Percentiles rank a stretch among this genome's conserved stretches.
Conservation (phyloP, 2,329 filamentous ascomycete genomes). For the Arthroderma sp. region DNA sequence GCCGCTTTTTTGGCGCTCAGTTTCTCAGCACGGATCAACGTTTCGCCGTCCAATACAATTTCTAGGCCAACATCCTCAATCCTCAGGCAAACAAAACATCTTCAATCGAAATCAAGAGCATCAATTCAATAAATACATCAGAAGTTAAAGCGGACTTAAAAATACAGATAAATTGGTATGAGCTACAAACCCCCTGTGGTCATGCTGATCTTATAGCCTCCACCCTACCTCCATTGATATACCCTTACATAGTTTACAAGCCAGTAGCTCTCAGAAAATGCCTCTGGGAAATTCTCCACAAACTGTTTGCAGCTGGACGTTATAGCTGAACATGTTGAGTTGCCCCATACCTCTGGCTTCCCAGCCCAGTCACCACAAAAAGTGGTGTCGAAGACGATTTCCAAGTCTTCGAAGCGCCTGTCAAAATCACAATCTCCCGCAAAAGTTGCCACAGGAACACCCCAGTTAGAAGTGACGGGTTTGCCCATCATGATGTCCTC, state of each 20-base stretch:
- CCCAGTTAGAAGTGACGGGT: slow-evolving; percentile 35
- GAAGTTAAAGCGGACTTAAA: too few relatives aligned
- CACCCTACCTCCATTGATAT: slow-evolving; percentile 2
- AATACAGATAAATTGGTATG: too few relatives aligned
- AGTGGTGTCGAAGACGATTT: slow-evolving; percentile 38
- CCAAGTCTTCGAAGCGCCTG: slow-evolving; percentile 27
- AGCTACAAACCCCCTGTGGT: too few relatives aligned
- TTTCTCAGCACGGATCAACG: too few relatives aligned
- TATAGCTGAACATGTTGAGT: slow-evolving; percentile 4
- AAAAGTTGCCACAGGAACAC: slow-evolving; percentile 33
- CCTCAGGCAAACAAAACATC: too few relatives aligned
- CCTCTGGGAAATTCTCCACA: slow-evolving; percentile 9
- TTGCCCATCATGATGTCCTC: slow-evolving; percentile 28
- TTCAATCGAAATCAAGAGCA: too few relatives aligned
- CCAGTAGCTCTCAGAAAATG: slow-evolving; percentile 9
- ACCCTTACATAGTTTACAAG: slow-evolving; percentile 9
- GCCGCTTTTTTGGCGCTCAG: too few relatives aligned
- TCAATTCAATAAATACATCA: too few relatives aligned
- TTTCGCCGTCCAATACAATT: too few relatives aligned
- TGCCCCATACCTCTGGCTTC: slow-evolving; percentile 5
- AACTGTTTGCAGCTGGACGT: slow-evolving; percentile 8
- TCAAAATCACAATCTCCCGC: slow-evolving; percentile 28
- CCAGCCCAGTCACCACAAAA: slow-evolving; percentile 47
- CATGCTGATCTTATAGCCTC: too few relatives aligned
- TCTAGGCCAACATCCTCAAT: too few relatives aligned